Conservation (phyloP, 2,329 filamentous ascomycete species). For the Lasiodiplodia hormozganensis region DNA sequence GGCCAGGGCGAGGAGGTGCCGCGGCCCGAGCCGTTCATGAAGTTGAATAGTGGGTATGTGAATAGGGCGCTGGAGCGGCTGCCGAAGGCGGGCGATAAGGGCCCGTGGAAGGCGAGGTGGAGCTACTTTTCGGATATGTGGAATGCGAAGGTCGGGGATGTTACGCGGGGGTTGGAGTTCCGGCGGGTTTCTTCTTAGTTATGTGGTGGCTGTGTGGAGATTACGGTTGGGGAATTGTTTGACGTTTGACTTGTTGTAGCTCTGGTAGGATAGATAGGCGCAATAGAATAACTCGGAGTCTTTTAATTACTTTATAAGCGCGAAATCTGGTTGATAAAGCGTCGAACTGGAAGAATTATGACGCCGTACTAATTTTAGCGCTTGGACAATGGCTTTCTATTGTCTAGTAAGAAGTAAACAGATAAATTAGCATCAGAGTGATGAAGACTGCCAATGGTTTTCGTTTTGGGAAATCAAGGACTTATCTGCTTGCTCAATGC, state of each 20-base stretch:
- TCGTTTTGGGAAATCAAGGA: not conserved
- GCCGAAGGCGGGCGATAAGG: conserved; percentile 56
- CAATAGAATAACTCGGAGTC: not conserved
- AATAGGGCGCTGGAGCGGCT: conserved; percentile 50
- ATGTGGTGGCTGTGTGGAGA: not conserved
- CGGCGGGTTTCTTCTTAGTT: not conserved
- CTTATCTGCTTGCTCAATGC: not conserved
- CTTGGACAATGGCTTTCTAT: no score
- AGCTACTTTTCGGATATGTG: conserved; percentile 54
- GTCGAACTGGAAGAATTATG: no score
- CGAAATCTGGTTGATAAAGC: not conserved
- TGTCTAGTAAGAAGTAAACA: no score
- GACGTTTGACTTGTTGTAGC: not conserved
- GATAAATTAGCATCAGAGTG: not conserved
- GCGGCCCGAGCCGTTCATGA: conserved; percentile 43
- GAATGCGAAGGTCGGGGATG: conserved; percentile 50
- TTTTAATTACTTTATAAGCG: not conserved
- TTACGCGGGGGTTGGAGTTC: conserved; percentile 51
- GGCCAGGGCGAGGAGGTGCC: not conserved
- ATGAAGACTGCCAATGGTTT: not conserved
- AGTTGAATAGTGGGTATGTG: conserved; percentile 60
- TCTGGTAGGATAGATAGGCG: not conserved
- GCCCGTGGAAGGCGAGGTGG: conserved; percentile 52
- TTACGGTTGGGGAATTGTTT: not conserved
- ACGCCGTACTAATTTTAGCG: no score